These are phyloP conservation scores for Populus alba DNA, from an alignment of 345 rosid species.

Conservation along the genomic window DNA sequence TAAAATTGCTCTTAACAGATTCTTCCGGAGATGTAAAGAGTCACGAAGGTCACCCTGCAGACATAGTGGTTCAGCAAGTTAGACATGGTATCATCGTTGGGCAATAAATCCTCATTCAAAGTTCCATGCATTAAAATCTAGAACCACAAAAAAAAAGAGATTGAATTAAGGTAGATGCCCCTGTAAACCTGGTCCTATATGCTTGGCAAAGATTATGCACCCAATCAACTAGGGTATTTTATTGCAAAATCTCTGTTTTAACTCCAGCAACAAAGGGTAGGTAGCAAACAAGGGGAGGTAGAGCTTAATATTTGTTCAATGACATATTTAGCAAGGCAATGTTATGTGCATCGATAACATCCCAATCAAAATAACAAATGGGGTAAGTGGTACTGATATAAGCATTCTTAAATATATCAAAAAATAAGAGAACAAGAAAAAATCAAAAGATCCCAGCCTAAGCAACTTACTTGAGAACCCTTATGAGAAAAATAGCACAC, in stretches of 20 bases:
- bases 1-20: constrained; percentile 61
- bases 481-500: constrained; percentile 72
- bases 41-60: constrained; percentile 78
- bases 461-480: constrained; percentile 74
- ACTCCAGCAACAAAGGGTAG: background rate
- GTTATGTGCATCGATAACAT: too few species aligned
- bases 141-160: background rate
- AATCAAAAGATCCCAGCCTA: background rate
- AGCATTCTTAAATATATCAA: too few species aligned
- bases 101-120: background rate
- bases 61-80: constrained; percentile 5
- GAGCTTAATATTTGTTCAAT: too few species aligned
- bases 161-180: background rate
- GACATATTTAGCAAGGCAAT: too few species aligned
- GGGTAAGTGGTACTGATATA: too few species aligned
- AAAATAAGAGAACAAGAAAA: background rate
- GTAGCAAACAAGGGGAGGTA: background rate
- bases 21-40: constrained; percentile 70
- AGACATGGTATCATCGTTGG: background rate
- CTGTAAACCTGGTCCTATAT: background rate
- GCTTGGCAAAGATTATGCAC: too few species aligned
- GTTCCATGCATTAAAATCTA: background rate
- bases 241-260: too few species aligned
- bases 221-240: too few species aligned
- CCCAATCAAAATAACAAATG: too few species aligned